Base-by-base conservation (phyloP, 1,139 yeast genomes). In the Debaryomyces coudertii region DNA sequence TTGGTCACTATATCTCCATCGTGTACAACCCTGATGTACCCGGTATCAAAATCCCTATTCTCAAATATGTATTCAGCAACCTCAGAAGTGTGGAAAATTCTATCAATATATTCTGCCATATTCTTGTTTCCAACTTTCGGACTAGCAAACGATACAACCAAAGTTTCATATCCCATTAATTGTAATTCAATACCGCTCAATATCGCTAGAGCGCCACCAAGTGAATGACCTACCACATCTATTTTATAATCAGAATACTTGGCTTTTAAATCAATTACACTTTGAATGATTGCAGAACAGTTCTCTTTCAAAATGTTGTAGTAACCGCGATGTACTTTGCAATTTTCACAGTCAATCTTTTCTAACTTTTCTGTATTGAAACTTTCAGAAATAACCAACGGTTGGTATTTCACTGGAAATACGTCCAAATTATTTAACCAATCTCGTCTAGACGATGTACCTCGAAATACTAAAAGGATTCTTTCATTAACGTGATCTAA, bases 191-290 rank as follows among this genome's bases (percentile, higher is more conserved):
- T 69, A 0, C 86, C 90, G 8, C 81, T 73, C 31, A 87, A 63
- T 11, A 73, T 62, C 0, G 90, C 85, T 46, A 85, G 63, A 0
- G 90, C 89, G 2, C 85, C 93, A 1, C 93, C 95, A 24, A 86
- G 61, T 0, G 93, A 86, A 63, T 86, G 93, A 0, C 93, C 93
- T 2, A 80, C 66, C 2, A 85, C 71, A 3, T 78, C 71, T 12
- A 85, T 52, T 35, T 70, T 61, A 57, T 82, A 84, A 22, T 72
- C 73, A 0, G 82, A 79, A 53, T 75, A 62, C 16, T 61, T 40
- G 1, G 56, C 40, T 48, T 61, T 59, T 49, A 77, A 47, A 18
- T 55, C 54, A 39, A 66, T 63, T 11, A 73, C 66, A 14, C 68
- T 66, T 14, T 58, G 58, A 20, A 71, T 57, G 45, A 74, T 68